Percentiles rank a stretch among this genome's conserved stretches.
phyloP scores from a whole-genome alignment of 2,329 filamentous ascomycete genomes.

The Aspergillus proliferans region DNA sequence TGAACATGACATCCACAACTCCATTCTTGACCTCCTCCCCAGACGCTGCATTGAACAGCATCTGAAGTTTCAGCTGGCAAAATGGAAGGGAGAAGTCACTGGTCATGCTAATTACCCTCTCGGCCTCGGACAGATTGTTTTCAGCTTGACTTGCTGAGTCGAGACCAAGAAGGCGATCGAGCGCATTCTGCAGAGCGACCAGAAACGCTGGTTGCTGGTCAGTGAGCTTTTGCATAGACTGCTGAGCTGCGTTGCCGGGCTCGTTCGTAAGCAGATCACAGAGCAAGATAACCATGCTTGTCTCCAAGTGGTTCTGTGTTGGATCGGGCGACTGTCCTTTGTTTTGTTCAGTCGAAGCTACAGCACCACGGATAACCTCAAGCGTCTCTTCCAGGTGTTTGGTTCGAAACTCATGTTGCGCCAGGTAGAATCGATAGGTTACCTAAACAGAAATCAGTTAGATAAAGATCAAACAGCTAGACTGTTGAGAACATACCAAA shows the following conservation, averaged over 20 bases:
- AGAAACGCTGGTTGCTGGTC: constrained; percentile 22
- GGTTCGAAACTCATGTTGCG: constrained; percentile 33
- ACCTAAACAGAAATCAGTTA: constrained; percentile 15
- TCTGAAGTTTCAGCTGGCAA: constrained; percentile 37
- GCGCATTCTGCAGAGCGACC: constrained; percentile 22
- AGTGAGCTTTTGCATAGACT: constrained; percentile 24
- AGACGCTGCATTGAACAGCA: constrained; percentile 30
- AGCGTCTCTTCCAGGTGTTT: constrained; percentile 29
- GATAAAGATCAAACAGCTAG: not conserved
- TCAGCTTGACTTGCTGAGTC: constrained; percentile 7
- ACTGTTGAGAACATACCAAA: constrained; percentile 19
- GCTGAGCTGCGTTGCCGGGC: constrained; percentile 21
- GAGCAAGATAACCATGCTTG: constrained; percentile 24
- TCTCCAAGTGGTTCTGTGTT: constrained; percentile 13
- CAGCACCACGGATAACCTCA: constrained; percentile 27
- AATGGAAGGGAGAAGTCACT: constrained; percentile 40
- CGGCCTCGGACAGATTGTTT: constrained; percentile 22
- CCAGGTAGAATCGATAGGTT: constrained; percentile 35
- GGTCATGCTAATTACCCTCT: constrained; percentile 30
- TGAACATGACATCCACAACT: constrained; percentile 37
- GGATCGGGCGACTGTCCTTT: not conserved
- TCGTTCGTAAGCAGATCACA: constrained; percentile 29
- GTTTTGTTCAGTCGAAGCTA: constrained; percentile 14
- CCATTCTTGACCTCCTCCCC: constrained; percentile 21
- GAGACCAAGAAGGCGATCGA: constrained; percentile 28